These are phyloP conservation scores for Starmerella powellii DNA, from an alignment of 805 yeast genomes.

Conservation along the genomic window DNA sequence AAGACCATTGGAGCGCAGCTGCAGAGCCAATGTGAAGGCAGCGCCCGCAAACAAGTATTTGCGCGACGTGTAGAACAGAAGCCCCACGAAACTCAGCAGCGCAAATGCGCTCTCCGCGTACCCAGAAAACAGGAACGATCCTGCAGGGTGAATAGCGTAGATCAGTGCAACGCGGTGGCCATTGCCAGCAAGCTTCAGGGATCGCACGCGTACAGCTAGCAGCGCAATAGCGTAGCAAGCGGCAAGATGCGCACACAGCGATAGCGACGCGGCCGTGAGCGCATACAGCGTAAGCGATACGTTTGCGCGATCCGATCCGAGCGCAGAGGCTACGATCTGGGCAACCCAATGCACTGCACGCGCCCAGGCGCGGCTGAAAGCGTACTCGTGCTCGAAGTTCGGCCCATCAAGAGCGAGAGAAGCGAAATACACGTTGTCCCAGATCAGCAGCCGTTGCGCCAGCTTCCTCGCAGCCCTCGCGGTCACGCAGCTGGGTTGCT, in stretches of 20 bases:
- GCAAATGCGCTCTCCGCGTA: conserved; percentile 71
- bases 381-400: conserved; percentile 80
- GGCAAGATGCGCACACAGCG: conserved; percentile 45
- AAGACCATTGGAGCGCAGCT: conserved; percentile 65
- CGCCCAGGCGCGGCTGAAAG: conserved; percentile 74
- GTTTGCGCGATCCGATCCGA: too few species aligned
- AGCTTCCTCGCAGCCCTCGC: conserved; percentile 4
- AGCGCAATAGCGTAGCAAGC: conserved; percentile 28
- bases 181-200: conserved; percentile 13
- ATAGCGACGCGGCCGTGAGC: conserved; percentile 37
- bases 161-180: conserved; percentile 33
- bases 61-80: conserved; percentile 34
- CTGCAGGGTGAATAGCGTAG: conserved; percentile 61
- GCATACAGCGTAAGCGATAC: conserved; percentile 31
- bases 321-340: too few species aligned
- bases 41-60: conserved; percentile 41
- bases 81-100: conserved; percentile 45
- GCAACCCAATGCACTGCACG: conserved; percentile 30
- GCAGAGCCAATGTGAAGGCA: conserved; percentile 43
- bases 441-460: conserved; percentile 39
- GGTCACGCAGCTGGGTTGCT: neutral
- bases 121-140: conserved; percentile 59
- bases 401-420: conserved; percentile 38
- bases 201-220: conserved; percentile 25
- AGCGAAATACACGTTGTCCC: conserved; percentile 79